Evolutionary conservation across 2,329 filamentous ascomycete species (phyloP), one percentile per base, ranked within the genome.

Genomic region (Arthrobotrys musiformis): DNA sequence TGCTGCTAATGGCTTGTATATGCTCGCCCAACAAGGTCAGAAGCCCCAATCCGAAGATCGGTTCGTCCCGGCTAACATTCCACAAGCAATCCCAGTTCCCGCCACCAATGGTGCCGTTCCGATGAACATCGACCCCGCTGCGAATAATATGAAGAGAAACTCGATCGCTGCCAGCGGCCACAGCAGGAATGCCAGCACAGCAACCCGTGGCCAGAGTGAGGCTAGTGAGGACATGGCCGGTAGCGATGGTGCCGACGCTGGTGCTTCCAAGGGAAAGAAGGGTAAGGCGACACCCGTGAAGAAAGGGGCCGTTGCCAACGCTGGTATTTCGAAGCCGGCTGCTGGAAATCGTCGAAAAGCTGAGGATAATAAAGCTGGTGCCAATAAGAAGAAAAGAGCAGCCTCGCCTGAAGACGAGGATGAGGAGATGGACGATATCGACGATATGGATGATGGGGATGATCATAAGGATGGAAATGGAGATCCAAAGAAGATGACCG

Each of bases 1-100:
- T 85, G 95, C 94, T 48, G 95, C 94, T 62, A 98, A 97, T 82
- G 94, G 95, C 30, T 87, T 99, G 0, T 96, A 93, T 81, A 91
- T 97, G 88, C 87, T 99, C 73, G 94, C 95, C 0, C 90, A 93
- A 81, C 89, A 90, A 67, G 88, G 88, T 70, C 88, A 87, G 70
- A 68, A 63, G 15, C 86, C 86, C 26, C 87, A 90, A 79, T 84
- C 86, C 37, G 87, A 86, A 82, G 84, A 90, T 37, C 67, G 48
- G 37, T 67, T 78, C 48, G 62, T 78, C 30, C 56, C 60, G n/a
- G 62, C 74, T 33, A 78, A 72, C 56, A 62, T 78, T 30, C 52
- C 67, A 35, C 66, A 72, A 30, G 40, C 40, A 15, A 70, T 77
- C 35, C 48, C 70, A 26, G 63, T 75, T 48, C 63, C 70, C 11